Evolutionary conservation across 345 rosid genomes (phyloP).

Genomic region (Orychophragmus violaceus): DNA sequence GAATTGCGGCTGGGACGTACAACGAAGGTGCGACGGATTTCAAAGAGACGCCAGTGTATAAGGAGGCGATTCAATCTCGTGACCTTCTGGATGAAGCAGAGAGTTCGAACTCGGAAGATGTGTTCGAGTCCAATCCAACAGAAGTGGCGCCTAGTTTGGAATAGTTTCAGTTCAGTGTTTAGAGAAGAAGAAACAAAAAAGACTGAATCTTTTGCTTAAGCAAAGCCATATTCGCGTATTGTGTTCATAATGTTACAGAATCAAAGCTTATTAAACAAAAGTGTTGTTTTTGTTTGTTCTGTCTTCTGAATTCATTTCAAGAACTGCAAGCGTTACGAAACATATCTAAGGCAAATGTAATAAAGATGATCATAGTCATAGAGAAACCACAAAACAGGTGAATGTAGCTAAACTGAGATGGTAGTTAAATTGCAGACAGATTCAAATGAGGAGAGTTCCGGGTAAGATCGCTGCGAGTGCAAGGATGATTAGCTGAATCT

Average conservation of each 20-base stretch:
- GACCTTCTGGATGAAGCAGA: slow-evolving; percentile 76
- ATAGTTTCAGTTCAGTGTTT: slow-evolving; percentile 31
- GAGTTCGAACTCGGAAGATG: slow-evolving; percentile 66
- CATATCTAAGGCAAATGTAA: neutral
- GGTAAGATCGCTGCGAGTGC: slow-evolving; percentile 28
- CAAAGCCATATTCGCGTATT: neutral
- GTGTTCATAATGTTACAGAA: slow-evolving; percentile 27
- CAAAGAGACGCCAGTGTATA: slow-evolving; percentile 74
- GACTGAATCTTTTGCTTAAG: slow-evolving; percentile 5
- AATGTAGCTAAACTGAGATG: neutral
- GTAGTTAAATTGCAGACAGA: neutral
- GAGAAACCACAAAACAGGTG: neutral
- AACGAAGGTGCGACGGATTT: slow-evolving; percentile 94
- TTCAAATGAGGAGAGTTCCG: slow-evolving; percentile 11
- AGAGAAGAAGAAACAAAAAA: neutral
- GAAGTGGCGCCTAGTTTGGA: slow-evolving; percentile 93
- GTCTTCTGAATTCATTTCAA: neutral
- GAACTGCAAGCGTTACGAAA: neutral
- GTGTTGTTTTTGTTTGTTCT: neutral
- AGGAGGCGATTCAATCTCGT: slow-evolving; percentile 63
- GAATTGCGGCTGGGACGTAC: slow-evolving; percentile 72
- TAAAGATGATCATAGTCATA: neutral
- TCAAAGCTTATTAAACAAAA: neutral
- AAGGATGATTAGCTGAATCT: slow-evolving; percentile 17
- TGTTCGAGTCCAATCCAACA: slow-evolving; percentile 87